A percentile compares a stretch with the other conserved stretches of the same genome.
These are phyloP conservation scores for Agapanthus africanus DNA, from an alignment of 106 monocot genomes.

Conservation along the genomic window DNA sequence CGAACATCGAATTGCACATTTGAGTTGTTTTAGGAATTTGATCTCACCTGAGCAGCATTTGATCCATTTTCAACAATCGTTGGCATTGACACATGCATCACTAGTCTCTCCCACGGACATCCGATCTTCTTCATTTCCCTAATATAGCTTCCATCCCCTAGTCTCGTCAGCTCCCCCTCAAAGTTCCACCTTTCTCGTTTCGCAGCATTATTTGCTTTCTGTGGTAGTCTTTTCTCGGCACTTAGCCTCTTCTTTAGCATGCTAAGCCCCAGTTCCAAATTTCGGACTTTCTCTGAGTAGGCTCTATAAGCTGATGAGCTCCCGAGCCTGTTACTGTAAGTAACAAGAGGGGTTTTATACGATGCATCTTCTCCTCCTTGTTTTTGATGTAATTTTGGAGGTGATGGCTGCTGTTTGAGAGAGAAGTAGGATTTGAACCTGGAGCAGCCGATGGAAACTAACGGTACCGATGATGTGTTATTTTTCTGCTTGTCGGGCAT, in stretches of 20 bases:
- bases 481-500: background rate
- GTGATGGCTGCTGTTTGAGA: background rate
- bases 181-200: background rate
- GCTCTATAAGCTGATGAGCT: background rate
- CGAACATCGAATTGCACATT: too few species aligned
- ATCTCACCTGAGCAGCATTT: too few species aligned
- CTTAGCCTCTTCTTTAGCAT: too few species aligned
- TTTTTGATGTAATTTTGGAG: background rate
- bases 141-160: too few species aligned
- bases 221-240: constrained; percentile 2
- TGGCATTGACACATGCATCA: constrained; percentile 31
- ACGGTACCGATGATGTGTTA: background rate
- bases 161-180: too few species aligned
- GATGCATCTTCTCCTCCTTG: background rate
- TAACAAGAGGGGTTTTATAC: background rate
- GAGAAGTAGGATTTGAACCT: constrained; percentile 6
- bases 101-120: constrained; percentile 22
- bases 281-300: constrained; percentile 1
- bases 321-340: background rate
- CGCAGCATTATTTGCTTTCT: background rate
- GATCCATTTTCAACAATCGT: constrained; percentile 16
- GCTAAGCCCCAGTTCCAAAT: constrained; percentile 6
- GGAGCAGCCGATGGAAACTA: background rate
- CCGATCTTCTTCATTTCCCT: constrained; percentile 13
- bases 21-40: background rate